Conservation (phyloP, 2,329 filamentous ascomycete species). For the Diaporthe amygdali region DNA sequence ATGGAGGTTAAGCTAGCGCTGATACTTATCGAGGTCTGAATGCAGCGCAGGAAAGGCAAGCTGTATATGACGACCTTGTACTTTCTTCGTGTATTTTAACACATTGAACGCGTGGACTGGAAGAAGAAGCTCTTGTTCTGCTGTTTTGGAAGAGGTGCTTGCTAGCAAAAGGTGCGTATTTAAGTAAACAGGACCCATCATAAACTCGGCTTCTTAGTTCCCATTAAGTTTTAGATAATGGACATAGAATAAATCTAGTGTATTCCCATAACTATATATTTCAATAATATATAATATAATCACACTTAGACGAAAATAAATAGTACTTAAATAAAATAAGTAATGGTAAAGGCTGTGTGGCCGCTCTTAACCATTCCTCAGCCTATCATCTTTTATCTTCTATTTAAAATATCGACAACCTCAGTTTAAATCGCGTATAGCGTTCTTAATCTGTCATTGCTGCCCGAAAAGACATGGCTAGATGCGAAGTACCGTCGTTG, state of each 20-base stretch:
- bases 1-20: slow-evolving; percentile 78
- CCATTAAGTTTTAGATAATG: neutral
- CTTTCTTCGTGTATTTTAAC: neutral
- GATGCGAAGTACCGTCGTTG: neutral
- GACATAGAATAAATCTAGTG: neutral
- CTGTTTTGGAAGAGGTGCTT: neutral
- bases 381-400: neutral
- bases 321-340: neutral
- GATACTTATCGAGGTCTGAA: slow-evolving; percentile 90
- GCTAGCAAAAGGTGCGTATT: neutral
- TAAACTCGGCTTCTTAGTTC: neutral
- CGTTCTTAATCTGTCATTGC: neutral
- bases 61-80: slow-evolving; percentile 87
- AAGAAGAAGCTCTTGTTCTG: neutral
- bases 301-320: neutral
- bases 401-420: neutral
- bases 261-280: neutral
- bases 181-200: neutral
- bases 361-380: neutral
- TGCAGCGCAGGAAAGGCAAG: slow-evolving; percentile 91
- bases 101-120: neutral
- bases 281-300: neutral
- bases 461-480: neutral
- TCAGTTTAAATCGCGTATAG: neutral
- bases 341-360: neutral